Evolutionary conservation across 2,329 filamentous ascomycete species (phyloP).

Genomic region (Exserohilum rostratum): DNA sequence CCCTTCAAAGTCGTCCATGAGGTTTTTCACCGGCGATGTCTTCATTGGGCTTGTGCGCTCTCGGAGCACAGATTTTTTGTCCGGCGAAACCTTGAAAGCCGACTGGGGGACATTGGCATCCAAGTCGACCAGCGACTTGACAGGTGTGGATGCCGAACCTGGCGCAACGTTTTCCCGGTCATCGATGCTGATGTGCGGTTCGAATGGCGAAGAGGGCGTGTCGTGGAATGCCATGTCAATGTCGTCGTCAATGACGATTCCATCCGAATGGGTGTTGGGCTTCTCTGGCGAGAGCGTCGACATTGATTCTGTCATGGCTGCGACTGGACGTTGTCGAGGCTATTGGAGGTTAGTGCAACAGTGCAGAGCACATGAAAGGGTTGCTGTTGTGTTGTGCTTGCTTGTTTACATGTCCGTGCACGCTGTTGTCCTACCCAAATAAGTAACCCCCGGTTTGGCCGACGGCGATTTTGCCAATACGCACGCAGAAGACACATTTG

Average conservation of each 20-base stretch:
- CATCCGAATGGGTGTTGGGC: conserved; percentile 31
- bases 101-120: conserved; percentile 40
- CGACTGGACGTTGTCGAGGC: conserved; percentile 12
- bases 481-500: neutral
- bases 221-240: conserved; percentile 50
- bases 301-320: conserved; percentile 43
- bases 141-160: conserved; percentile 26
- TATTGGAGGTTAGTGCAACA: conserved; percentile 20
- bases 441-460: conserved; percentile 17
- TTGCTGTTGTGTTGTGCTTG: conserved; percentile 16
- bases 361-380: conserved; percentile 11
- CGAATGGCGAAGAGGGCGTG: conserved; percentile 56
- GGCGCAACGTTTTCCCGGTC: conserved; percentile 48
- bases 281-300: conserved; percentile 38
- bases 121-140: conserved; percentile 29
- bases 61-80: conserved; percentile 35
- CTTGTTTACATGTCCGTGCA: conserved; percentile 22
- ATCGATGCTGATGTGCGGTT: conserved; percentile 51
- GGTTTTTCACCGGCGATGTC: conserved; percentile 37
- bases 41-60: conserved; percentile 40
- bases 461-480: neutral
- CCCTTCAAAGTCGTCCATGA: conserved; percentile 36
- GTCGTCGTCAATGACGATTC: conserved; percentile 34
- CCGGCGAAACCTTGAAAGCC: conserved; percentile 40
- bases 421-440: conserved; percentile 16